A percentile compares a stretch with the other conserved stretches of the same genome.
phyloP scores from a whole-genome alignment of 306 rosid genomes.

The Dalbergia oliveri region DNA sequence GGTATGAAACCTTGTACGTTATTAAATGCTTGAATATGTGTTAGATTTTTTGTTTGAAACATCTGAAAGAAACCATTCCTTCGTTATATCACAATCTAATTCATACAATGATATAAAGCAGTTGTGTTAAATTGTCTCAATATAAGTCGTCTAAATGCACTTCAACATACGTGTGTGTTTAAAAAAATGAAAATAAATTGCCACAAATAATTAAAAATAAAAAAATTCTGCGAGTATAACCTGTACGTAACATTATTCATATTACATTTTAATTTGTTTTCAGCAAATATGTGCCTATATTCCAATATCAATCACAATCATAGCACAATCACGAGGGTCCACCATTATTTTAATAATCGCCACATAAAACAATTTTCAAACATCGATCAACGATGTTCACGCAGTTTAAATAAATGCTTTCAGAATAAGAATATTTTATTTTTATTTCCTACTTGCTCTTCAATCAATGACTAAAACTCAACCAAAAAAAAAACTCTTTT shows the following conservation, averaged over 20 bases:
- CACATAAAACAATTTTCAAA: background rate
- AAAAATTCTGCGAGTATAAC: background rate
- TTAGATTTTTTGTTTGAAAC: background rate
- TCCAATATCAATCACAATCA: background rate
- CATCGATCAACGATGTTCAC: constrained; percentile 11
- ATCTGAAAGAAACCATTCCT: too few species aligned
- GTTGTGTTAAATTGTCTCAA: too few species aligned
- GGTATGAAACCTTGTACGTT: background rate
- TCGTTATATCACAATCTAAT: too few species aligned
- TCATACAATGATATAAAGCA: too few species aligned
- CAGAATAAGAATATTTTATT: background rate
- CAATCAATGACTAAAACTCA: too few species aligned
- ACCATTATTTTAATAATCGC: background rate
- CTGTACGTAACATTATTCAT: background rate
- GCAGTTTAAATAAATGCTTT: background rate
- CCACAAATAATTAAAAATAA: background rate
- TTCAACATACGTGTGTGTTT: background rate
- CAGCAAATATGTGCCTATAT: background rate
- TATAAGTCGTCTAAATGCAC: too few species aligned
- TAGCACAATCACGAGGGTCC: background rate
- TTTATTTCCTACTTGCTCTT: too few species aligned
- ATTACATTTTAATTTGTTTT: background rate
- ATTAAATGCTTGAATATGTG: background rate
- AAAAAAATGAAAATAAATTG: background rate
- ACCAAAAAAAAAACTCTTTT: too few species aligned